These are phyloP conservation scores for Trametes cingulata DNA, from an alignment of 768 basidiomycete genomes.

Conservation along the genomic window DNA sequence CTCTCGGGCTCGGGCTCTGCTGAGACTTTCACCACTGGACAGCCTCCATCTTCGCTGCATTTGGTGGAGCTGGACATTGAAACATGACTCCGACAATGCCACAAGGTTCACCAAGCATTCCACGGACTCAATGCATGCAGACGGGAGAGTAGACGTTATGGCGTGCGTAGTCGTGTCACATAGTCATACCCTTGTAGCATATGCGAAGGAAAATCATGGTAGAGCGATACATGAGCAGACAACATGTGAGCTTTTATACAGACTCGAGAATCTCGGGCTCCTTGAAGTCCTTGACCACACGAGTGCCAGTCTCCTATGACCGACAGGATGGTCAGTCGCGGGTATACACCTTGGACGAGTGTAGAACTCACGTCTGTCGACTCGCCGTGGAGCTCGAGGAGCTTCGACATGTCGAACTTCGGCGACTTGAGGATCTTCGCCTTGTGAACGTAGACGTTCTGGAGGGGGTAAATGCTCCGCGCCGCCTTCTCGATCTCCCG, in stretches of 20 bases:
- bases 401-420: constrained; percentile 93
- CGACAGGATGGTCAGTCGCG: constrained; percentile 19
- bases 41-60: no score
- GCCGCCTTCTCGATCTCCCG: constrained; percentile 99
- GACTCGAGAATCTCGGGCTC: constrained; percentile 93
- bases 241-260: constrained; percentile 60
- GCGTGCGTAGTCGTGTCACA: constrained; percentile 35
- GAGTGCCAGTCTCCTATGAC: constrained; percentile 87
- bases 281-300: constrained; percentile 95
- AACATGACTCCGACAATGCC: no score
- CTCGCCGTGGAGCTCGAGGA: constrained; percentile 96
- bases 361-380: constrained; percentile 77
- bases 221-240: constrained; percentile 40
- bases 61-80: no score
- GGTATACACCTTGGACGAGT: neutral
- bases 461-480: constrained; percentile 95
- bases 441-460: constrained; percentile 99
- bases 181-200: constrained; percentile 42
- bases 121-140: neutral
- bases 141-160: constrained; percentile 1
- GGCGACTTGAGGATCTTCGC: constrained; percentile 99
- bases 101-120: no score
- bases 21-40: no score
- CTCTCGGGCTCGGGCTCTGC: no score
- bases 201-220: constrained; percentile 33